These are phyloP conservation scores for Torulaspora indica DNA, from an alignment of 805 yeast genomes.

Conservation along the genomic window DNA sequence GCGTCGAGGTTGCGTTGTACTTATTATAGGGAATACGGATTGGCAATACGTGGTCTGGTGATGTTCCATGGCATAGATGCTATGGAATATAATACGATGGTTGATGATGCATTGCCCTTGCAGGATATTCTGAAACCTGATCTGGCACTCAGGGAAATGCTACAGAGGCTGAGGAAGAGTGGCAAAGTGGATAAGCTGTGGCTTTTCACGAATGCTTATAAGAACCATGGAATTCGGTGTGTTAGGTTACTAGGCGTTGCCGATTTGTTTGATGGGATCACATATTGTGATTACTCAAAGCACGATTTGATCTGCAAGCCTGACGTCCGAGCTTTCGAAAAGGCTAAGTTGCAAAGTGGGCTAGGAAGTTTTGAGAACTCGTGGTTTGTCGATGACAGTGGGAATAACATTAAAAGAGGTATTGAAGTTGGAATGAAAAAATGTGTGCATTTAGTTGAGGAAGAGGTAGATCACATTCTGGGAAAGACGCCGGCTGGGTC, in stretches of 20 bases:
- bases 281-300: slow-evolving; percentile 78
- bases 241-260: slow-evolving; percentile 77
- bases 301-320: slow-evolving; percentile 80
- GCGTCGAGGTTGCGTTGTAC: slow-evolving; percentile 66
- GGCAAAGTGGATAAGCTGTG: slow-evolving; percentile 68
- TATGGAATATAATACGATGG: slow-evolving; percentile 77
- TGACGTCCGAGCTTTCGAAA: slow-evolving; percentile 61
- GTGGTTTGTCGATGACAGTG: slow-evolving; percentile 86
- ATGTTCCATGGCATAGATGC: slow-evolving; percentile 69
- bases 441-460: slow-evolving; percentile 71
- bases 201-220: slow-evolving; percentile 93
- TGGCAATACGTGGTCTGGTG: slow-evolving; percentile 86
- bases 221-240: slow-evolving; percentile 81
- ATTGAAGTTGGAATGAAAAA: slow-evolving; percentile 63
- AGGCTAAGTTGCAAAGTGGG: slow-evolving; percentile 58
- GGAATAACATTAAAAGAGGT: slow-evolving; percentile 73
- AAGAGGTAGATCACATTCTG: slow-evolving; percentile 44
- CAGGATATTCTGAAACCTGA: slow-evolving; percentile 71
- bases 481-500: slow-evolving; percentile 43
- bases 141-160: slow-evolving; percentile 47
- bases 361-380: slow-evolving; percentile 42
- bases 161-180: slow-evolving; percentile 40
- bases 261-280: slow-evolving; percentile 90
- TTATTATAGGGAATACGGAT: slow-evolving; percentile 83
- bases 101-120: slow-evolving; percentile 88